These are phyloP conservation scores for Tulasnella sp. DNA, from an alignment of 768 basidiomycete species.

Conservation along the genomic window DNA sequence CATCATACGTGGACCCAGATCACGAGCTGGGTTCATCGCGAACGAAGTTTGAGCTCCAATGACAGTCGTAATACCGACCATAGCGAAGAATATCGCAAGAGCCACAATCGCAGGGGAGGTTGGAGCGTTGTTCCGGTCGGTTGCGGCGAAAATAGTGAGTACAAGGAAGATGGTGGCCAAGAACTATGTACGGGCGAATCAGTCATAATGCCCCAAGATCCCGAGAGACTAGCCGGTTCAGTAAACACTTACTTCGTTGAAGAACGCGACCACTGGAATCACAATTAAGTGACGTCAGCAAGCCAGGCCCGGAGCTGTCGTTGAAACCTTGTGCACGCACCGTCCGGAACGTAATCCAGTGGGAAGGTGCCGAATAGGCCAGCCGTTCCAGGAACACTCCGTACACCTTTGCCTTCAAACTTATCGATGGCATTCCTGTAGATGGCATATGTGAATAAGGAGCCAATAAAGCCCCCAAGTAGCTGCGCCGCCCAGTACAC, in stretches of 20 bases:
- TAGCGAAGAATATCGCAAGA: conserved; percentile 40
- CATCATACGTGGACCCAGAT: conserved; percentile 55
- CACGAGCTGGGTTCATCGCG: conserved; percentile 61
- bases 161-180: conserved; percentile 44
- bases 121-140: conserved; percentile 41
- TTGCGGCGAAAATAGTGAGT: conserved; percentile 40
- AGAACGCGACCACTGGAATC: conserved; percentile 32
- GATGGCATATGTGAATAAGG: conserved; percentile 47
- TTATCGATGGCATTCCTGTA: conserved; percentile 51
- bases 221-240: not conserved
- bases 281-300: not conserved
- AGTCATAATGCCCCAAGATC: not conserved
- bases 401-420: conserved; percentile 31
- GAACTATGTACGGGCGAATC: conserved; percentile 30
- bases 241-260: conserved; percentile 17
- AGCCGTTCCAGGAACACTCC: conserved; percentile 35
- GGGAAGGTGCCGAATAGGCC: conserved; percentile 50
- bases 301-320: not conserved
- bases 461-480: conserved; percentile 52
- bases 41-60: conserved; percentile 58
- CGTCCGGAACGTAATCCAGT: conserved; percentile 8
- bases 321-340: conserved; percentile 25
- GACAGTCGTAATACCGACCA: conserved; percentile 46
- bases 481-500: conserved; percentile 60
- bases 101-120: conserved; percentile 42